Conservation (phyloP, 441 rosid genomes). For the Euphorbia celastroides region DNA sequence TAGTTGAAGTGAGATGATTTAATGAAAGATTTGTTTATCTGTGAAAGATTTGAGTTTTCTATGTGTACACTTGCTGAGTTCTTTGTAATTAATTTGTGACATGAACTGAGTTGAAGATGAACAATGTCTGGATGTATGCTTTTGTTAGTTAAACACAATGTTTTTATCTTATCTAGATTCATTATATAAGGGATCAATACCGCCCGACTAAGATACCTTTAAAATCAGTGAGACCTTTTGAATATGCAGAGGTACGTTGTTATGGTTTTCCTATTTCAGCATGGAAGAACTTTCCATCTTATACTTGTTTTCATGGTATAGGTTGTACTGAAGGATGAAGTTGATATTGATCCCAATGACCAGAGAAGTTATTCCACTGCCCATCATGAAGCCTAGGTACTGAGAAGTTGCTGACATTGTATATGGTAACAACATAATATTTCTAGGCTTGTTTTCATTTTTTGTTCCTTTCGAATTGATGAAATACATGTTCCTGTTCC, state of each 20-base stretch:
- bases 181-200: constrained; percentile 77
- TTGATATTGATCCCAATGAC: constrained; percentile 88
- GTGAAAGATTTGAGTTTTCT: no score
- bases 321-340: constrained; percentile 82
- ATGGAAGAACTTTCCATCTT: constrained; percentile 14
- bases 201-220: constrained; percentile 97
- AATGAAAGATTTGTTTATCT: no score
- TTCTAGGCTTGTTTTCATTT: neutral
- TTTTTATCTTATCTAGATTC: constrained; percentile 9
- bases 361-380: no score
- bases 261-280: constrained; percentile 2
- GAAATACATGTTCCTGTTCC: constrained; percentile 28
- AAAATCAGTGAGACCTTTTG: constrained; percentile 94
- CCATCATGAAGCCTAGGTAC: no score
- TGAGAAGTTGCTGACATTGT: no score
- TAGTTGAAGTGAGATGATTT: constrained; percentile 26
- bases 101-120: constrained; percentile 47
- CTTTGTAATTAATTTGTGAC: constrained; percentile 93
- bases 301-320: constrained; percentile 36
- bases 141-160: constrained; percentile 1
- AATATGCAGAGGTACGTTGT: constrained; percentile 70
- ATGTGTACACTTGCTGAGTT: constrained; percentile 78
- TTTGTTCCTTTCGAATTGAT: constrained; percentile 19
- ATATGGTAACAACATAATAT: constrained; percentile 51
- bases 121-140: constrained; percentile 14